Evolutionary conservation across 352 stramenopile genomes (phyloP), one percentile per base, ranked within the genome.

Genomic region (Achlya hypogyna): DNA sequence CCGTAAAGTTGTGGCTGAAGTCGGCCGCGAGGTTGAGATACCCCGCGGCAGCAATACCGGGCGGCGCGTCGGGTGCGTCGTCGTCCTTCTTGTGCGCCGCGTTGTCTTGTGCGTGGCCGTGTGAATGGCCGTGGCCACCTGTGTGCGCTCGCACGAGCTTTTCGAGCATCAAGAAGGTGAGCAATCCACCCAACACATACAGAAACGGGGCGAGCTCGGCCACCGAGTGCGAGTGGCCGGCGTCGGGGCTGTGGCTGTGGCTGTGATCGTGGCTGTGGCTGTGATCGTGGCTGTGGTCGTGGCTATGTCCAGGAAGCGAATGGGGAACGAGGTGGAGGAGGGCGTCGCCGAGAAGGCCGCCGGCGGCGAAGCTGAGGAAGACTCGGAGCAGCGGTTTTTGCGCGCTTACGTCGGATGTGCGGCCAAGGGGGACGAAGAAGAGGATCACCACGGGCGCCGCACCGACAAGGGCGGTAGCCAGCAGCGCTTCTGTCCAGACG

Each of bases 1-100:
- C 91, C 9, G 91, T 97, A 65, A 98, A 98, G 72, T 96, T 97
- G 72, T 97, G 90, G 56, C 91, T 78, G 42, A 93, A 89, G 68
- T 97, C 90, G n/a, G 87, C 89, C 3, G 81, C 86, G 40, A 97
- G 78, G 69, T 96, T 97, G 6, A 97, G 70, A 69, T 93, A 96
- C 1, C 86, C 90, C n/a, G 84, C 84, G 16, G 87, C 83, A 2
- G 84, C 81, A 65, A 91, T 89, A 47, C 72, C 20, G 20, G n/a
- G 9, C 29, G 16, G 25, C n/a, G 45, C 40, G 54, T 23, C 27
- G 20, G 45, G 27, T 4, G 32, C 20, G 18, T 56, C 69, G 20
- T 72, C 59, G 14, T 77, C 69, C 40, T 79, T 60, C 18, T 59
- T 68, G 66, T 82, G 73, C 62, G 8, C 72, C 69, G 2, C 66